A percentile compares a stretch with the other conserved stretches of the same genome.
These are phyloP conservation scores for Hymenoscyphus albidus DNA, from an alignment of 2,329 filamentous ascomycete genomes.

Conservation along the genomic window DNA sequence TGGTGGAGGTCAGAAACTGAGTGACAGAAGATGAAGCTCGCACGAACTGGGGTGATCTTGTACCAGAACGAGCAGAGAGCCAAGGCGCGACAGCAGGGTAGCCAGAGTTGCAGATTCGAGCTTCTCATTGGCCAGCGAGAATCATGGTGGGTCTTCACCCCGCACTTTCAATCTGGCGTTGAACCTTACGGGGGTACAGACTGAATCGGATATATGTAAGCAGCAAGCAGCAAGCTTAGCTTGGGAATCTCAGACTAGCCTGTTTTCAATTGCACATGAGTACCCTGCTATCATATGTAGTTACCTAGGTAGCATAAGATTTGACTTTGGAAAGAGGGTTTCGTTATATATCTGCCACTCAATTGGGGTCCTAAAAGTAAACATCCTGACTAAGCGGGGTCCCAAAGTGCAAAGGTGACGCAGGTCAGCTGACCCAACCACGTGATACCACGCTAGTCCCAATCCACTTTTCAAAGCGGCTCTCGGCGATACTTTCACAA, in stretches of 20 bases:
- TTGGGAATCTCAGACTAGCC: not conserved
- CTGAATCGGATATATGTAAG: not conserved
- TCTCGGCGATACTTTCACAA: slow-evolving; percentile 16
- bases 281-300: too few relatives aligned
- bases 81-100: slow-evolving; percentile 3
- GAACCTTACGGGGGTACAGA: not conserved
- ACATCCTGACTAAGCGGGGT: not conserved
- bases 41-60: not conserved
- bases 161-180: slow-evolving; percentile 18
- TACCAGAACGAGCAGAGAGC: not conserved
- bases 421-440: slow-evolving; percentile 1
- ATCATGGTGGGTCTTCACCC: slow-evolving; percentile 15
- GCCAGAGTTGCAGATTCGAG: not conserved
- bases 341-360: too few relatives aligned
- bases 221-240: not conserved
- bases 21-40: not conserved
- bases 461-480: slow-evolving; percentile 13
- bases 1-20: not conserved
- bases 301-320: too few relatives aligned
- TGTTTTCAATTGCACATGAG: not conserved
- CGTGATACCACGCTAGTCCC: slow-evolving; percentile 5
- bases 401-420: not conserved
- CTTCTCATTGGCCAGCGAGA: slow-evolving; percentile 8
- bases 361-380: not conserved
- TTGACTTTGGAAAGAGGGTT: too few relatives aligned